phyloP scores from a whole-genome alignment of 2,329 filamentous ascomycete species.

The Periconia digitata region DNA sequence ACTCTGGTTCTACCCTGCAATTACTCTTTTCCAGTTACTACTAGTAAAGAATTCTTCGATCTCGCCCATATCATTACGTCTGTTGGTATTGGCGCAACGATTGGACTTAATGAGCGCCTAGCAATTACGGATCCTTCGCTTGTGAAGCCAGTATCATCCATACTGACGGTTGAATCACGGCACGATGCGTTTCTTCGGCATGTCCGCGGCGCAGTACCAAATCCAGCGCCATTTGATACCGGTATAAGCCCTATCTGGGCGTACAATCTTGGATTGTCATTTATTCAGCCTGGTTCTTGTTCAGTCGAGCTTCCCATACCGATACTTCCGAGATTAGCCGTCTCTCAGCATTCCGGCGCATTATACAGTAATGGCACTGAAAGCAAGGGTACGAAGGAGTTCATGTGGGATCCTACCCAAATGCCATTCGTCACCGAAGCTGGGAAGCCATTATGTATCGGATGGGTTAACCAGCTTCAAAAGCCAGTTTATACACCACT shows the following conservation, averaged over 20 bases:
- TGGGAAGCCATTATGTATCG: slow-evolving; percentile 7
- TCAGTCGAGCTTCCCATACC: slow-evolving; percentile 10
- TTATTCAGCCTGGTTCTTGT: slow-evolving; percentile 10
- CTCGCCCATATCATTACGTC: slow-evolving; percentile 13
- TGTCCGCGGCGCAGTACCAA: slow-evolving; percentile 6
- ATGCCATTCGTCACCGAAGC: slow-evolving; percentile 7
- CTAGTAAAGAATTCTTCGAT: slow-evolving; percentile 12
- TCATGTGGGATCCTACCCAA: slow-evolving; percentile 8
- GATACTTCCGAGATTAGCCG: slow-evolving; percentile 8
- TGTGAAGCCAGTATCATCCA: slow-evolving; percentile 12
- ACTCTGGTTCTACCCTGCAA: slow-evolving; percentile 16
- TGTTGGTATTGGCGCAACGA: slow-evolving; percentile 14
- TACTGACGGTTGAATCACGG: slow-evolving; percentile 15
- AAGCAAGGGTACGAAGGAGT: slow-evolving; percentile 9
- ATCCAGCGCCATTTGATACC: slow-evolving; percentile 12
- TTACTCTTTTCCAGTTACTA: slow-evolving; percentile 14
- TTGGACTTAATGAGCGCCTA: slow-evolving; percentile 15
- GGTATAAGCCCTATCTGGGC: slow-evolving; percentile 11
- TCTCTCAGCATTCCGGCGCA: slow-evolving; percentile 4
- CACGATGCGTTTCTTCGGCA: slow-evolving; percentile 14
- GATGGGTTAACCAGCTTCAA: slow-evolving; percentile 9
- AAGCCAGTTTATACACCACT: slow-evolving; percentile 10
- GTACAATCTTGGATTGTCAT: slow-evolving; percentile 12
- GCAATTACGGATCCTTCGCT: slow-evolving; percentile 12
- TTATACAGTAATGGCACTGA: slow-evolving; percentile 6